Conservation (phyloP, 1,284 basidiomycete genomes). For the Chalciporus sp. region DNA sequence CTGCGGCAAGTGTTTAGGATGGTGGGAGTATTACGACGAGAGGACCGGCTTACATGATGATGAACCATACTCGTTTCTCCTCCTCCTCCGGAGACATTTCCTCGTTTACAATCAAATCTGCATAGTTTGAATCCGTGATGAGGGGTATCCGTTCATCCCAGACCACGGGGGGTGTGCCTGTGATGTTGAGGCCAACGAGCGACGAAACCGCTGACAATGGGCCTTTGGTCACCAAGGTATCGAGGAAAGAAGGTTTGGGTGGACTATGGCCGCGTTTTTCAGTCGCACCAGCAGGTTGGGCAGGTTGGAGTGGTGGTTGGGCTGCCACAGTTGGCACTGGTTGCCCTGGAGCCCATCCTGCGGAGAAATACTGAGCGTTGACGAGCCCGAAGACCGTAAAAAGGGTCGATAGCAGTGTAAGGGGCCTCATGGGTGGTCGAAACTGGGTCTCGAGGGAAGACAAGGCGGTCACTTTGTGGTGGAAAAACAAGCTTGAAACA, state of each 20-base stretch:
- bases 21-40: constrained; percentile 2
- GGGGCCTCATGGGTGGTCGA: constrained; percentile 48
- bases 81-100: constrained; percentile 62
- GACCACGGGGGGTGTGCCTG: constrained; percentile 50
- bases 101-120: constrained; percentile 69
- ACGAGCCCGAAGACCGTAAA: constrained; percentile 40
- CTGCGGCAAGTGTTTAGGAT: constrained; percentile 37
- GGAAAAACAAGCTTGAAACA: background rate
- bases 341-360: constrained; percentile 77
- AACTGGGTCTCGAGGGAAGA: background rate
- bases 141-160: constrained; percentile 76
- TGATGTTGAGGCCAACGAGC: constrained; percentile 67
- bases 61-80: constrained; percentile 66
- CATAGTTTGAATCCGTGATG: constrained; percentile 75
- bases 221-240: constrained; percentile 27
- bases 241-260: constrained; percentile 28
- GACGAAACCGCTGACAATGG: constrained; percentile 57
- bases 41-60: constrained; percentile 60
- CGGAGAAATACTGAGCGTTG: constrained; percentile 71
- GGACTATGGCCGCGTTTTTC: constrained; percentile 15
- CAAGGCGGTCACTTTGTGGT: background rate
- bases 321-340: constrained; percentile 39
- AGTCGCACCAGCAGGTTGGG: constrained; percentile 20
- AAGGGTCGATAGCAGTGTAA: constrained; percentile 37
- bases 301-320: constrained; percentile 14